These are phyloP conservation scores for Eucalyptus cloeziana DNA, from an alignment of 345 rosid genomes.

Conservation along the genomic window DNA sequence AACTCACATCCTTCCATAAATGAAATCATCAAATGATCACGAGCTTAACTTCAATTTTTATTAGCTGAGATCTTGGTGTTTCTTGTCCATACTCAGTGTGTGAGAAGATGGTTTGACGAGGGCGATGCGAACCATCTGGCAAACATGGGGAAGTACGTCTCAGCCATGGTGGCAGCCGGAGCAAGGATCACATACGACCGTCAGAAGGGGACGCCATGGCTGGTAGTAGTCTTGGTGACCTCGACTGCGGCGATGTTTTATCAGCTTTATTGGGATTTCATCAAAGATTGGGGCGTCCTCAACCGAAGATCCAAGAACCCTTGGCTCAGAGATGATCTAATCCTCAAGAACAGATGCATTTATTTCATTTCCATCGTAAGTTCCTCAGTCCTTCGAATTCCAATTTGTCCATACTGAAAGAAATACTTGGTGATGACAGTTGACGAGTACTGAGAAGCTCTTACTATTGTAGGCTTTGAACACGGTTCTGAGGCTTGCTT, in stretches of 20 bases:
- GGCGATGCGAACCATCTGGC: constrained; percentile 50
- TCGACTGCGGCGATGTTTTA: constrained; percentile 62
- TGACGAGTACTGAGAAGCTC: neutral
- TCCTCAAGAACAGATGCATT: constrained; percentile 57
- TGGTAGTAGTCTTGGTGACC: constrained; percentile 45
- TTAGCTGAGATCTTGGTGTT: neutral
- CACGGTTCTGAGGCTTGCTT: constrained; percentile 61
- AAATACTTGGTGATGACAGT: neutral
- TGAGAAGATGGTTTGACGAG: constrained; percentile 90
- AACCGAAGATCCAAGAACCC: constrained; percentile 57
- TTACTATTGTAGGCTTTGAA: constrained; percentile 50
- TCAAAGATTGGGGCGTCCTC: constrained; percentile 86
- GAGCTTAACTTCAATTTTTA: neutral
- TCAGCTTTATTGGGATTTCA: constrained; percentile 96
- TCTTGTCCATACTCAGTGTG: constrained; percentile 30
- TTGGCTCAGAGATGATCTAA: constrained; percentile 80
- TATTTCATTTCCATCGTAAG: constrained; percentile 83
- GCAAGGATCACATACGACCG: constrained; percentile 66
- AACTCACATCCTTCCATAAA: neutral
- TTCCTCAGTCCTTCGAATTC: neutral
- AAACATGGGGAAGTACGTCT: constrained; percentile 95
- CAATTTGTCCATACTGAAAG: neutral
- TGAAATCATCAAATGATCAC: neutral
- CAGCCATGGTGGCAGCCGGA: constrained; percentile 96
- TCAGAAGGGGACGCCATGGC: constrained; percentile 34